Evolutionary conservation across 352 stramenopile genomes (phyloP), one percentile per base, ranked within the genome.

Genomic region (Phytophthora fragariae): DNA sequence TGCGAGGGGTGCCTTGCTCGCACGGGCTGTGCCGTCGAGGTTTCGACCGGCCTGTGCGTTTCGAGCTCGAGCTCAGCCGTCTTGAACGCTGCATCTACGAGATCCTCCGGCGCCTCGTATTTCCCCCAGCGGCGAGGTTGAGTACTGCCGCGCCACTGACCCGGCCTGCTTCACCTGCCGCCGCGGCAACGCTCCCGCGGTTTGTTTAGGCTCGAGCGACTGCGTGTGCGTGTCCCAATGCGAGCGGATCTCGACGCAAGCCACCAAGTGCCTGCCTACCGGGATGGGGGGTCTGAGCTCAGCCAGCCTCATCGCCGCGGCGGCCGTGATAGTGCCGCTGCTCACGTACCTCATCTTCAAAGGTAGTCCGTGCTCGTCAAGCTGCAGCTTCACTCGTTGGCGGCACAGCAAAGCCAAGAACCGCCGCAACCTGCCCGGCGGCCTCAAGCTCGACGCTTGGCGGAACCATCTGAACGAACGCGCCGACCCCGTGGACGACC

Each of bases 141-240:
- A 65, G 9, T 76, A 76, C 53, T 76, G 70, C 58, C 65, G 49
- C 27, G 27, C 24, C 24, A 68, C 35, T 19, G 58, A 77, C 21
- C 46, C 46, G 5, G 70, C 65, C 11, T 77, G 70, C 47, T 66
- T 73, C 59, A 33, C 64, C 5, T 77, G 70, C 41, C 70, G 70
- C 29, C 56, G 21, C 8, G 47, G 9, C 11, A 64, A 66, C 11
- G 39, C 70, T 17, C 46, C 70, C 15, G 53, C 55, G 5, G 53
- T 73, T 7, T 77, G 70, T 19, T 5, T 70, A 12, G 58, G 70
- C 27, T 60, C 47, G 15, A 53, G 11, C 27, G 49, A 50, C 9
- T 77, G 70, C 14, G 53, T 73, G 41, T 76, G 70, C 47, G 47
- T 62, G 21, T 68, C 70, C 19, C 60, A 73, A 56, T 77, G 70